Conservation (phyloP, 768 basidiomycete species). For the Mycena amicta region DNA sequence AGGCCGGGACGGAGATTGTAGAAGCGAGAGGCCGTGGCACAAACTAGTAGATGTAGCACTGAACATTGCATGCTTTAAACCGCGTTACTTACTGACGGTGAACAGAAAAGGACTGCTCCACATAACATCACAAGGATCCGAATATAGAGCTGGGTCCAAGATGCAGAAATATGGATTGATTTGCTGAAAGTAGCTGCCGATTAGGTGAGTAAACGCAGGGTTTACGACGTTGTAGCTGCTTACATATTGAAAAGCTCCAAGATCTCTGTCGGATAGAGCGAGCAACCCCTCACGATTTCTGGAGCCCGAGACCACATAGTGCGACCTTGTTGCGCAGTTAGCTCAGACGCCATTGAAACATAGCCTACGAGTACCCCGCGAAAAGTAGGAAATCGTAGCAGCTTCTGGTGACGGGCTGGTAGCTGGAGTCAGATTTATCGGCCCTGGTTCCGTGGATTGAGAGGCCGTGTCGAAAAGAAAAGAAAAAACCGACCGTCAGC, state of each 20-base stretch:
- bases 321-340: too few relatives aligned
- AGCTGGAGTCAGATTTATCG: slow-evolving; percentile 22
- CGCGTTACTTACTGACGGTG: slow-evolving; percentile 60
- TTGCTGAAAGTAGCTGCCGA: slow-evolving; percentile 50
- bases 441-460: neutral
- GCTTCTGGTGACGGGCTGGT: slow-evolving; percentile 39
- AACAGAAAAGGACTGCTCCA: slow-evolving; percentile 61
- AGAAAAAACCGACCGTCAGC: slow-evolving; percentile 15
- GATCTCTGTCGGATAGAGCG: slow-evolving; percentile 54
- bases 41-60: slow-evolving; percentile 62
- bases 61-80: too few relatives aligned
- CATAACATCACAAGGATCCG: slow-evolving; percentile 51
- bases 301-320: slow-evolving; percentile 32
- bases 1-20: slow-evolving; percentile 58
- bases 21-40: slow-evolving; percentile 70
- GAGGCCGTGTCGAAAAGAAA: neutral
- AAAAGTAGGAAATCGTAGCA: slow-evolving; percentile 38
- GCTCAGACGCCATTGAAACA: too few relatives aligned
- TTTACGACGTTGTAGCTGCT: slow-evolving; percentile 22
- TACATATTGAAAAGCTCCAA: slow-evolving; percentile 55
- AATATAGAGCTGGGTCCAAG: slow-evolving; percentile 56
- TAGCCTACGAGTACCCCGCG: slow-evolving; percentile 33
- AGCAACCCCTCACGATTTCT: slow-evolving; percentile 49
- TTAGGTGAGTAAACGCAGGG: neutral
- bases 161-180: slow-evolving; percentile 62